Evolutionary conservation across 164 flowering plant species (phyloP), one percentile per base, ranked within the genome.

Genomic region (Magnolia kwangsiensis): DNA sequence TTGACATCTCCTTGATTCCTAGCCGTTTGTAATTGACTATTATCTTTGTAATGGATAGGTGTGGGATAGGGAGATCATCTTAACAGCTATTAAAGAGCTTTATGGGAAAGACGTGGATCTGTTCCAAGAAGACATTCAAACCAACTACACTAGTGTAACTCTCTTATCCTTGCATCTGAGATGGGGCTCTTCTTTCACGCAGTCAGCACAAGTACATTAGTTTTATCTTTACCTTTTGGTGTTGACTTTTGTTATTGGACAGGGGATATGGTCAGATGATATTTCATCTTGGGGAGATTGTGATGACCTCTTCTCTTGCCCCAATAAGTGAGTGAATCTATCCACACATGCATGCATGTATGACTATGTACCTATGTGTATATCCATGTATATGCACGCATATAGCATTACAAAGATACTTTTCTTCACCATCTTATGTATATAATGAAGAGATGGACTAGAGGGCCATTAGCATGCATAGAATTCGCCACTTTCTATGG

Each of bases 31-130:
- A 37, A 11, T 45, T 50, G 7, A 37, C 3, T 37, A 37, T 37
- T 37, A 37, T 58, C 21, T 9, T 65, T 50, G 7, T 14, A 13
- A 61, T 77, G 67, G 58, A n/a, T 69, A 96, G 99, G 99, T 96
- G 3, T 96, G 98, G 99, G 99, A 96, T 77, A 90, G 98, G 78
- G 98, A 94, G 84, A 92, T 96, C 13, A 83, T 94, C 70, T 91
- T 86, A 1, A 86, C 91, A 70, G 95, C 98, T 9, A 84, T 86
- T 29, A 72, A 74, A 75, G 96, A 93, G 59, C 86, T 85, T 72
- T 92, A 91, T 74, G 89, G 80, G 0, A 90, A 92, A 63, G 91
- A 96, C 81, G 76, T 90, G 79, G 85, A 85, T 27, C 89, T 84
- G 78, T 90, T 92, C 63, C 90, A 76, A 73, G 73, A 91, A 82